A percentile compares a stretch with the other conserved stretches of the same genome.
These are phyloP conservation scores for Rosellinia necatrix DNA, from an alignment of 2,329 filamentous ascomycete genomes.

Conservation along the genomic window DNA sequence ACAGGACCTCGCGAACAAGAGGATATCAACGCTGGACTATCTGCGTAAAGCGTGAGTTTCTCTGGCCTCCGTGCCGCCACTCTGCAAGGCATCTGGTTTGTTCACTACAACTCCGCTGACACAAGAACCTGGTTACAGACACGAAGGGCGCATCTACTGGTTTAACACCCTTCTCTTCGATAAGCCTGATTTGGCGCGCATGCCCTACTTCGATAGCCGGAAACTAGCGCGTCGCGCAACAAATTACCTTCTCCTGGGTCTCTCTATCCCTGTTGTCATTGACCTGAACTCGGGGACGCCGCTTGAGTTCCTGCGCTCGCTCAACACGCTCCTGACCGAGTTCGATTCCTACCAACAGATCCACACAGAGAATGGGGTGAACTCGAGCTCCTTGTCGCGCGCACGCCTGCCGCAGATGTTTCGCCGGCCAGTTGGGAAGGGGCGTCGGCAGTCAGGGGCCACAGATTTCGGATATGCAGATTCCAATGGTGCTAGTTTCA, in stretches of 20 bases:
- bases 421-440: slow-evolving; percentile 65
- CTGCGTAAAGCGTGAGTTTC: slow-evolving; percentile 80
- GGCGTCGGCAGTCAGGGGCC: slow-evolving; percentile 57
- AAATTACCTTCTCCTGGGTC: slow-evolving; percentile 89
- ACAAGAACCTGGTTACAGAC: slow-evolving; percentile 56
- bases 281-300: slow-evolving; percentile 83
- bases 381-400: slow-evolving; percentile 71
- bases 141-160: slow-evolving; percentile 95
- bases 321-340: slow-evolving; percentile 84
- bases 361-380: slow-evolving; percentile 75
- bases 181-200: slow-evolving; percentile 74
- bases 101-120: neutral
- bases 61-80: neutral
- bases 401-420: slow-evolving; percentile 85
- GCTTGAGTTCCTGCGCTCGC: slow-evolving; percentile 82
- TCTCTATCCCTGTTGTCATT: slow-evolving; percentile 86
- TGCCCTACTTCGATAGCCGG: slow-evolving; percentile 83
- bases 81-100: no score
- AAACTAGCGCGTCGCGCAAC: slow-evolving; percentile 89
- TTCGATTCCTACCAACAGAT: slow-evolving; percentile 93
- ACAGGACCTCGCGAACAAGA: slow-evolving; percentile 85
- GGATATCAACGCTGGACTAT: slow-evolving; percentile 93
- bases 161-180: slow-evolving; percentile 97
- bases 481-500: slow-evolving; percentile 27
- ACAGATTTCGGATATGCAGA: slow-evolving; percentile 37